Evolutionary conservation across 2,329 filamentous ascomycete genomes (phyloP).

Genomic region (Talaromyces islandicus): DNA sequence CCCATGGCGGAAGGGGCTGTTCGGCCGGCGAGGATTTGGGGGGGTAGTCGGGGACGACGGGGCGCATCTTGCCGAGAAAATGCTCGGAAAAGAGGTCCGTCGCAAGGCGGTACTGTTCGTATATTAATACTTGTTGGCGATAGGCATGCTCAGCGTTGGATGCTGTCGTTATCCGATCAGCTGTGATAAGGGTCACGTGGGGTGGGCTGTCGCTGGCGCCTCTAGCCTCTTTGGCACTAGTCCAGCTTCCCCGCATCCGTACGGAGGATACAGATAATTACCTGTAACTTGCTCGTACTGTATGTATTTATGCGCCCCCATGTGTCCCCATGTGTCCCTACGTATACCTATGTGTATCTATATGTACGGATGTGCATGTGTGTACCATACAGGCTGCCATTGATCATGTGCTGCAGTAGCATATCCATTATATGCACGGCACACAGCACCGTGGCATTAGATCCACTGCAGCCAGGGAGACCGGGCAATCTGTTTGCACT

Average conservation of each 20-base stretch:
- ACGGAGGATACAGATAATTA: no score
- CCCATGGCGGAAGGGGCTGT: constrained; percentile 24
- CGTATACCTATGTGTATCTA: no score
- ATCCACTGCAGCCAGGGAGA: no score
- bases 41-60: constrained; percentile 27
- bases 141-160: not conserved
- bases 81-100: not conserved
- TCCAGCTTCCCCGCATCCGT: not conserved
- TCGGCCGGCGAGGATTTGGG: constrained; percentile 28
- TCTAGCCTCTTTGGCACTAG: not conserved
- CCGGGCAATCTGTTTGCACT: not conserved
- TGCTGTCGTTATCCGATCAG: not conserved
- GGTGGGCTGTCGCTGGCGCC: constrained; percentile 1
- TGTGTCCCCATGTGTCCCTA: no score
- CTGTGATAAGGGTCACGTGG: constrained; percentile 11
- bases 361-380: no score
- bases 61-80: constrained; percentile 28
- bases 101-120: not conserved
- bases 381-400: not conserved
- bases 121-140: constrained; percentile 1
- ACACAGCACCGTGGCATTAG: no score
- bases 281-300: no score
- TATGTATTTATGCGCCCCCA: no score
- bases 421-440: no score
- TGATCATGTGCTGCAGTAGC: not conserved